These are phyloP conservation scores for Aspergillus neotritici DNA, from an alignment of 2,329 filamentous ascomycete genomes.

Conservation along the genomic window DNA sequence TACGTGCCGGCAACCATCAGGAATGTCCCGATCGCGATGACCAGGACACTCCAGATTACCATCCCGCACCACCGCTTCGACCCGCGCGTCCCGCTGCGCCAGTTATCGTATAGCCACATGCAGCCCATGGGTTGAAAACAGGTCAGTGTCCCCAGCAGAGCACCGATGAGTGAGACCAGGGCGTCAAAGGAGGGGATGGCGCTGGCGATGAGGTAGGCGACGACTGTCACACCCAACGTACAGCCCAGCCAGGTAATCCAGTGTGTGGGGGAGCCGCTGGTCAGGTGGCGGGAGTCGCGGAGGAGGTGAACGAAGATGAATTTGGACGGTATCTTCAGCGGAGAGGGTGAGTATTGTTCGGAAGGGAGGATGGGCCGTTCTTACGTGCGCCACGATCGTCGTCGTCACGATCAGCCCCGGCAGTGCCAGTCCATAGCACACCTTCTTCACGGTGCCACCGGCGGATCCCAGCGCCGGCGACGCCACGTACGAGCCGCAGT, in stretches of 20 bases:
- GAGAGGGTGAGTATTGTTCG: not conserved
- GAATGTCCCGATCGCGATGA: conserved; percentile 36
- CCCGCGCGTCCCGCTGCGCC: conserved; percentile 17
- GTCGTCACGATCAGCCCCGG: conserved; percentile 28
- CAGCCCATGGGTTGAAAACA: conserved; percentile 16
- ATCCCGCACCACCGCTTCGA: conserved; percentile 13
- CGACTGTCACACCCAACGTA: conserved; percentile 14
- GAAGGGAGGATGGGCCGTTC: not conserved
- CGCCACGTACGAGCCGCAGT: conserved; percentile 40
- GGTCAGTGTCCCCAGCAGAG: conserved; percentile 18
- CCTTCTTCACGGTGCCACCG: conserved; percentile 36
- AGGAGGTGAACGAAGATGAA: conserved; percentile 21
- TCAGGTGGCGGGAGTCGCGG: conserved; percentile 17
- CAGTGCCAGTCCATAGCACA: conserved; percentile 39
- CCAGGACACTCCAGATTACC: conserved; percentile 24
- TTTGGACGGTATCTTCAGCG: conserved; percentile 15
- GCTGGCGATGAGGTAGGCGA: conserved; percentile 24
- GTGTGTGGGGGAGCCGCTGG: conserved; percentile 17
- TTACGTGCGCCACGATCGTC: conserved; percentile 18
- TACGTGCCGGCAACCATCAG: conserved; percentile 44
- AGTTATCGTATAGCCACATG: conserved; percentile 36
- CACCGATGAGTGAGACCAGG: conserved; percentile 22
- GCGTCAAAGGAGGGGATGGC: conserved; percentile 22
- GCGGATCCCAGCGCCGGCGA: conserved; percentile 44
- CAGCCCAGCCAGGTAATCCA: conserved; percentile 22